These are phyloP conservation scores for Clonostachys rosea DNA, from an alignment of 2,329 filamentous ascomycete genomes.

Conservation along the genomic window DNA sequence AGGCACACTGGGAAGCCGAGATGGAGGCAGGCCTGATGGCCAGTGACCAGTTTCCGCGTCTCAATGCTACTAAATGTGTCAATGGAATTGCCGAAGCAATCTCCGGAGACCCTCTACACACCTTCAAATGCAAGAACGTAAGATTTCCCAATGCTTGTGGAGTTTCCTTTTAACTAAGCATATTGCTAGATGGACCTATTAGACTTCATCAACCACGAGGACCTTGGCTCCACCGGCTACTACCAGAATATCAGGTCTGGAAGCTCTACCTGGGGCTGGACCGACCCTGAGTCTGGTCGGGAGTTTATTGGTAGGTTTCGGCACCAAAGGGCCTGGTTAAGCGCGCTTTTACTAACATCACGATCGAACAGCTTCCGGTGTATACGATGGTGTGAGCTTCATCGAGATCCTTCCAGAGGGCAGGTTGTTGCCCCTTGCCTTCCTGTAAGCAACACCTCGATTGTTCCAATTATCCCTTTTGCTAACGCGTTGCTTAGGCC, in stretches of 20 bases:
- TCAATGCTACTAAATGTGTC: constrained; percentile 13
- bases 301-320: constrained; percentile 3
- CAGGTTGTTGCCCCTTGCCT: constrained; percentile 34
- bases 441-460: constrained; percentile 15
- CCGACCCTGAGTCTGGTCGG: constrained; percentile 27
- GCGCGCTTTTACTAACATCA: too few relatives aligned
- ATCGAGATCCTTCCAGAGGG: constrained; percentile 34
- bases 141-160: not conserved
- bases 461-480: too few relatives aligned
- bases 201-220: constrained; percentile 47
- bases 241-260: constrained; percentile 12
- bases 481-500: too few relatives aligned
- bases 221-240: constrained; percentile 36
- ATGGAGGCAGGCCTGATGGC: constrained; percentile 12
- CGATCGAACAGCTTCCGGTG: not conserved
- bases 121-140: constrained; percentile 14
- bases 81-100: constrained; percentile 13
- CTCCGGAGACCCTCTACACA: constrained; percentile 11
- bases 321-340: too few relatives aligned
- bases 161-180: not conserved
- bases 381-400: constrained; percentile 17
- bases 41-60: constrained; percentile 12
- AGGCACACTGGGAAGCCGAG: constrained; percentile 9
- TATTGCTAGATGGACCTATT: constrained; percentile 37
- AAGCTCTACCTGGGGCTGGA: constrained; percentile 33